Evolutionary conservation across 2,329 filamentous ascomycete genomes (phyloP).

Genomic region (Capronia epimyces): DNA sequence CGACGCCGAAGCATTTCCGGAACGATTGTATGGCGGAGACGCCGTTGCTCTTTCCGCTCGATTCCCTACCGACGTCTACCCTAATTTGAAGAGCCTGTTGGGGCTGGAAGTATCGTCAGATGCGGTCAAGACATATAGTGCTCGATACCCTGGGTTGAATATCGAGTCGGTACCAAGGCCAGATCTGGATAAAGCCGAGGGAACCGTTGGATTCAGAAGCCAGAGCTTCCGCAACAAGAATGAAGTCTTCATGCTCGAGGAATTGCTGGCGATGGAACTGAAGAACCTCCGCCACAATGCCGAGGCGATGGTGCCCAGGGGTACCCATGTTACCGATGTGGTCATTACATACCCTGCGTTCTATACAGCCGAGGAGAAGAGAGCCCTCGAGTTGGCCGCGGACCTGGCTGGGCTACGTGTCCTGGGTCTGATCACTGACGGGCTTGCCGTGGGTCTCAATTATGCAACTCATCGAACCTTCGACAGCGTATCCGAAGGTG

Average conservation of each 20-base stretch:
- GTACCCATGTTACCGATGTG: conserved; percentile 66
- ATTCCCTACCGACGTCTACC: conserved; percentile 89
- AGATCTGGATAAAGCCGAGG: conserved; percentile 44
- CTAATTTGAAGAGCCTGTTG: conserved; percentile 86
- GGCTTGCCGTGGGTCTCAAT: conserved; percentile 85
- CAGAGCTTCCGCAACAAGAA: conserved; percentile 60
- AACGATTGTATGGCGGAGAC: conserved; percentile 86
- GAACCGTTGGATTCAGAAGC: conserved; percentile 78
- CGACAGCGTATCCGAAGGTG: conserved; percentile 73
- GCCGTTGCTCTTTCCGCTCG: conserved; percentile 79
- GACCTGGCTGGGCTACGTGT: conserved; percentile 83
- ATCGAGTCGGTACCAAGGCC: conserved; percentile 52
- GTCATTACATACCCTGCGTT: conserved; percentile 88
- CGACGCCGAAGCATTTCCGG: conserved; percentile 64
- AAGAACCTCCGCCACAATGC: conserved; percentile 88
- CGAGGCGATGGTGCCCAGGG: conserved; percentile 72
- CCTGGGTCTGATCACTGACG: conserved; percentile 78
- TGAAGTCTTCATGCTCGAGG: conserved; percentile 69
- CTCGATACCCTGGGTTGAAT: conserved; percentile 71
- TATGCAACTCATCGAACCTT: conserved; percentile 91
- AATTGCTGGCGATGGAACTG: conserved; percentile 92
- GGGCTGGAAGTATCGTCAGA: conserved; percentile 60
- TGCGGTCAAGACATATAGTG: conserved; percentile 63
- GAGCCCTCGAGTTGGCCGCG: conserved; percentile 76
- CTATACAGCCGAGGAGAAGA: conserved; percentile 84